Percentiles rank a stretch among this genome's conserved stretches.
Conservation (phyloP, 768 basidiomycete species). For the Boletus vinaceobasis region DNA sequence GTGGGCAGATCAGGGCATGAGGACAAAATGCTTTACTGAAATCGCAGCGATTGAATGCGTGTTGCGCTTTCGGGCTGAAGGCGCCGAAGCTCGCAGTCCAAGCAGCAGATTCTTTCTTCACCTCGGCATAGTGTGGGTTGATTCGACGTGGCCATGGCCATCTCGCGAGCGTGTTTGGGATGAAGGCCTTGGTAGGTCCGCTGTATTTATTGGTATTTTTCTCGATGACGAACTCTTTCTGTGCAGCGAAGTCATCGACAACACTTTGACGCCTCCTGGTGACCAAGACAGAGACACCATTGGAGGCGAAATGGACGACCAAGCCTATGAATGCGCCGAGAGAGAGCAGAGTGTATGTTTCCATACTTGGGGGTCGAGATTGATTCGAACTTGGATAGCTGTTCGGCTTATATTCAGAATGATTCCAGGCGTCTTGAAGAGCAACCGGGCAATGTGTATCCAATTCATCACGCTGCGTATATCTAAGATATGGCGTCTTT, state of each 20-base stretch:
- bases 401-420: background rate
- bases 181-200: slow-evolving; percentile 5
- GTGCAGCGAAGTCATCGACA: background rate
- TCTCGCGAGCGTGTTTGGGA: slow-evolving; percentile 14
- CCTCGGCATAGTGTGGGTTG: slow-evolving; percentile 3
- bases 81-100: slow-evolving; percentile 11
- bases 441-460: background rate
- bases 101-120: slow-evolving; percentile 10
- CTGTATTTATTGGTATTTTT: background rate
- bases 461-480: background rate
- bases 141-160: slow-evolving; percentile 19
- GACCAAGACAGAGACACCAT: background rate
- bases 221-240: background rate
- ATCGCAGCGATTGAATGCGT: slow-evolving; percentile 11
- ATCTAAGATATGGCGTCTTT: background rate
- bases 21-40: background rate
- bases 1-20: background rate
- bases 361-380: slow-evolving; percentile 1
- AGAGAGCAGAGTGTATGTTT: background rate
- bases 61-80: slow-evolving; percentile 10
- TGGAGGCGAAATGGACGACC: background rate
- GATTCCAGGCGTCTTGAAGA: background rate
- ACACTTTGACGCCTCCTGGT: background rate
- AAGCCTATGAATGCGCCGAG: background rate
- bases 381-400: background rate